These are phyloP conservation scores for Cystoderma amianthinum DNA, from an alignment of 768 basidiomycete genomes.

Conservation along the genomic window DNA sequence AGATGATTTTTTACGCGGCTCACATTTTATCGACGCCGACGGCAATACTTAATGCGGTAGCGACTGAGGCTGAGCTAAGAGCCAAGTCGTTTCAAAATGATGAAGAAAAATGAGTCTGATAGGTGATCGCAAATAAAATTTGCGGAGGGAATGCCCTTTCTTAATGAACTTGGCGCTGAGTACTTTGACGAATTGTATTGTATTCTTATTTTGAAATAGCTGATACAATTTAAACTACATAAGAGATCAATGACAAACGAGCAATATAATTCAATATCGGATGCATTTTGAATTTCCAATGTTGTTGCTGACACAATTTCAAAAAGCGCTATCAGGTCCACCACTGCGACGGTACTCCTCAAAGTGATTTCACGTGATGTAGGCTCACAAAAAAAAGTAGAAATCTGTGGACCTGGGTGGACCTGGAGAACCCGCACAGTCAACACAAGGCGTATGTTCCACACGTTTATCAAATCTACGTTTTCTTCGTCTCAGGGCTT, in stretches of 20 bases:
- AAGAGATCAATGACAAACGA: too few relatives aligned
- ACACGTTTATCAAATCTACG: conserved; percentile 5
- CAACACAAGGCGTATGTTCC: conserved; percentile 6
- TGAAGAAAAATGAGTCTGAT: conserved; percentile 5
- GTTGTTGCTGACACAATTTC: too few relatives aligned
- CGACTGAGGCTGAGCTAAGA: conserved; percentile 29
- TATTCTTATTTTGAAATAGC: too few relatives aligned
- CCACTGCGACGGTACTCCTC: conserved; percentile 23
- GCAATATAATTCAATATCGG: too few relatives aligned
- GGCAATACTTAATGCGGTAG: conserved; percentile 28
- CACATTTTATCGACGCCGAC: conserved; percentile 46
- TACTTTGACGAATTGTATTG: too few relatives aligned
- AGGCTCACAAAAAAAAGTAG: conserved; percentile 6
- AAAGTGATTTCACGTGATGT: too few relatives aligned
- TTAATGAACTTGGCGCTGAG: too few relatives aligned
- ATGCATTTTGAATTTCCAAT: too few relatives aligned
- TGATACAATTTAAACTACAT: too few relatives aligned
- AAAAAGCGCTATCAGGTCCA: too few relatives aligned
- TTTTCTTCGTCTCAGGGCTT: too few relatives aligned
- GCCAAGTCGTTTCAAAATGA: conserved; percentile 2
- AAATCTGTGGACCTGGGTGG: neutral
- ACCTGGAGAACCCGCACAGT: conserved; percentile 25
- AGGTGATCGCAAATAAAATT: conserved; percentile 1
- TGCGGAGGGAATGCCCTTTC: too few relatives aligned
- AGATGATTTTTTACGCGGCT: conserved; percentile 66